Base-by-base conservation (phyloP, 1,284 basidiomycete genomes). In the Moniliophthora roreri region DNA sequence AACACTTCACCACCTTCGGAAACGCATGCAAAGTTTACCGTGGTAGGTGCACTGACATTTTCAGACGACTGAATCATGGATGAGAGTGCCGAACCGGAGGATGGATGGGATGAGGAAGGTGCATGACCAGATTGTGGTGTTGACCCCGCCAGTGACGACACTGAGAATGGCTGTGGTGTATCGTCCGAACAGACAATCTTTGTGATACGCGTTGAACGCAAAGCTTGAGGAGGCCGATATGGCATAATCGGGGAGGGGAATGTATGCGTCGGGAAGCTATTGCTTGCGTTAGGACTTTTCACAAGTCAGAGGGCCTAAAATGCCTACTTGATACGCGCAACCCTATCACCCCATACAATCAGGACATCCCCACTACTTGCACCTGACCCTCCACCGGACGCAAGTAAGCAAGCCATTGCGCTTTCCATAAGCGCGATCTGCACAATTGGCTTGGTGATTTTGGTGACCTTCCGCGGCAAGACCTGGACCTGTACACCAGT, bases 1-100 rank as follows among this genome's bases (percentile, higher is more conserved):
- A 95, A 99, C 1, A 98, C 81, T 66, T 98, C 97, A 20, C 97
- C 97, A 53, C 89, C 87, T 4, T 84, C 83, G 0, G 93, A 91
- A 3, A 98, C 75, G 0, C 93, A 92, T 0, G 91, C 94, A 59
- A 98, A 94, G 18, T 53, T 49, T 28, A 53, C 48, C 1, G 24
- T 46, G 24, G 44, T 10, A 13, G 44, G 44, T 1, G 23, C 16
- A 32, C 28, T 46, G 23, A 18, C 26, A 32, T n/a, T 26, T n/a
- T 46, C 44, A 18, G 24, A 32, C 11, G 44, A 23, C 16, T 32
- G 40, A 26, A 50, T 50, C 49, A 50, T 32, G 2, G 38, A 26
- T 3, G 49, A 41, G 13, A 50, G 21, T 23, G 26, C 38, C 32
- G 49, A 41, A 11, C 28, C 28, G 13, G 38, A n/a, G 21, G 49